These are phyloP conservation scores for Hypoxylon fragiforme DNA, from an alignment of 495 filamentous ascomycete genomes.

Conservation along the genomic window DNA sequence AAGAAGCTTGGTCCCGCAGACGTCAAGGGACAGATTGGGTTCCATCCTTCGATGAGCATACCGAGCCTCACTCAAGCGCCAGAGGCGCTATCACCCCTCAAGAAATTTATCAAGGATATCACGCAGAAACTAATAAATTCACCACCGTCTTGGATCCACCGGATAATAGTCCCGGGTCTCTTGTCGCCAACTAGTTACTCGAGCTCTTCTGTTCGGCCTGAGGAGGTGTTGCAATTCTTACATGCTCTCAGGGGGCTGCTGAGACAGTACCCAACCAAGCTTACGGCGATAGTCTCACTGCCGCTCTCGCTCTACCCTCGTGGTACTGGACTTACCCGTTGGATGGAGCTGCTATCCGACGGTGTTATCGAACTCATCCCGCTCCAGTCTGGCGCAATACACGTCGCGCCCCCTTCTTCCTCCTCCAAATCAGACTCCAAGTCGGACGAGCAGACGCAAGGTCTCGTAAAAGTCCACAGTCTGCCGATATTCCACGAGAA, in stretches of 20 bases:
- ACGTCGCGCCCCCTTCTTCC: constrained; percentile 47
- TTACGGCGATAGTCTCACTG: constrained; percentile 77
- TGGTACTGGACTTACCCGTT: constrained; percentile 74
- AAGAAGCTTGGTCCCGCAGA: constrained; percentile 71
- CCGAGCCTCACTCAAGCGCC: constrained; percentile 19
- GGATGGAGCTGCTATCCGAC: constrained; percentile 84
- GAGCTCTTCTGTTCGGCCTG: constrained; percentile 64
- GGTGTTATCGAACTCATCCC: constrained; percentile 88
- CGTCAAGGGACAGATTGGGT: constrained; percentile 50
- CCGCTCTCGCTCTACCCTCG: constrained; percentile 83
- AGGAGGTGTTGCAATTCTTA: constrained; percentile 78
- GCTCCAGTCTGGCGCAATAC: constrained; percentile 69
- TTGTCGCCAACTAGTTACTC: constrained; percentile 84
- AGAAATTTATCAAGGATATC: constrained; percentile 64
- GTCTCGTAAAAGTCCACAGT: constrained; percentile 78
- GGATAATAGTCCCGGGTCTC: constrained; percentile 79
- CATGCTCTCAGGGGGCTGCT: constrained; percentile 78
- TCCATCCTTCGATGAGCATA: constrained; percentile 45
- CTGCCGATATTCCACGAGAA: constrained; percentile 86
- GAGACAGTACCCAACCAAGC: constrained; percentile 61
- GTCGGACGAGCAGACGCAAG: constrained; percentile 77
- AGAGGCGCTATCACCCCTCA: constrained; percentile 58
- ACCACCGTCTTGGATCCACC: constrained; percentile 67
- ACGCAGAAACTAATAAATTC: constrained; percentile 59
- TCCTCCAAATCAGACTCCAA: constrained; percentile 49